Percentiles rank a stretch among this genome's conserved stretches.
These are phyloP conservation scores for Lodderomyces elongisporus DNA, from an alignment of 1,139 yeast species.

Conservation along the genomic window DNA sequence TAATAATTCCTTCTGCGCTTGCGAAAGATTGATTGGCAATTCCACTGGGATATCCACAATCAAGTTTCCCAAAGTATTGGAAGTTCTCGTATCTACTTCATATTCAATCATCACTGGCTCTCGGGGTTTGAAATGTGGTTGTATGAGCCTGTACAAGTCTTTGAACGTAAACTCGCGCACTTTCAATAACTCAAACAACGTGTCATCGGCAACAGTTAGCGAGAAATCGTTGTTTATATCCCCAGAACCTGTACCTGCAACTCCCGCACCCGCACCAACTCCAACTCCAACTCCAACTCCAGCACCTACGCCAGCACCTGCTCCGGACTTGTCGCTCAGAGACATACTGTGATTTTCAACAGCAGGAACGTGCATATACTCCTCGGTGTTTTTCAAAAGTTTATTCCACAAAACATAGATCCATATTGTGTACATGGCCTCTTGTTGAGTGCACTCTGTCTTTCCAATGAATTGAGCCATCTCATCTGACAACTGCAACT, in stretches of 20 bases:
- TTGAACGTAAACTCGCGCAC: slow-evolving; percentile 56
- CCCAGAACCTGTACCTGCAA: slow-evolving; percentile 16
- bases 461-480: slow-evolving; percentile 71
- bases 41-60: slow-evolving; percentile 72
- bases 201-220: slow-evolving; percentile 63
- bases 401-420: slow-evolving; percentile 78
- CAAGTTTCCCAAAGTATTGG: slow-evolving; percentile 75
- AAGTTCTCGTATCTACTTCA: slow-evolving; percentile 67
- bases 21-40: slow-evolving; percentile 43
- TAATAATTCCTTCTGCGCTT: slow-evolving; percentile 34
- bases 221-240: slow-evolving; percentile 29
- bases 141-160: slow-evolving; percentile 67
- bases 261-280: too few species aligned
- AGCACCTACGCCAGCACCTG: slow-evolving; percentile 16
- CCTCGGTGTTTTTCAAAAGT: slow-evolving; percentile 44
- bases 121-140: slow-evolving; percentile 59
- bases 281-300: too few species aligned
- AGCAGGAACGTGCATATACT: slow-evolving; percentile 34
- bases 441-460: slow-evolving; percentile 78
- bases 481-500: slow-evolving; percentile 56
- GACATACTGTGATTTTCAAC: slow-evolving; percentile 16
- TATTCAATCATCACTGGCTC: slow-evolving; percentile 77
- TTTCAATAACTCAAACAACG: slow-evolving; percentile 54
- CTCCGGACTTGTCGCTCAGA: slow-evolving; percentile 8
- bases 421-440: slow-evolving; percentile 80